Evolutionary conservation across 306 rosid species (phyloP), one percentile per base, ranked within the genome.

Genomic region (Astragalus glycyphyllos): DNA sequence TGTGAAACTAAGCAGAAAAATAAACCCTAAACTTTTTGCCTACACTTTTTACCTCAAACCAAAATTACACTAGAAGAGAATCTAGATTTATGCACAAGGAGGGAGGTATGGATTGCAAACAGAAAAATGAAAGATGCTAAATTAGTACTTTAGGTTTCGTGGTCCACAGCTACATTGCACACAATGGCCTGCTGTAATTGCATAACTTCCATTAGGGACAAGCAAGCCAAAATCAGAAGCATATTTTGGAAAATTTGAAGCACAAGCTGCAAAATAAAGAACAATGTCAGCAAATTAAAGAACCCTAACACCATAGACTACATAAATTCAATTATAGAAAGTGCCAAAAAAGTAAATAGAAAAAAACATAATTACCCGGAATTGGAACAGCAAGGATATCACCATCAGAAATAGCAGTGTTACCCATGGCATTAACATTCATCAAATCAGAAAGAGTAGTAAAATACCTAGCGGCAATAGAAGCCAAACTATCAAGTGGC

Each of bases 131-230:
- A 14, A 47, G 76, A 55, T 72, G 74, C 76, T 35, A n/a, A 38
- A 73, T 86, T 1, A 44, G 59, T 86, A 95, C 99, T 87, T 89
- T 53, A 84, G 86, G 75, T 84, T 84, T 70, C 85, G 87, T 0
- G 99, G 96, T 65, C 97, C 99, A 55, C 99, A 95, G 73, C 97
- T 95, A 85, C 99, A 95, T 73, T 91, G 97, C 65, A 95, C 87
- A 53, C 99, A 95, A 59, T 95, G 99, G 11, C 99, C 87, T 4
- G 96, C 99, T 16, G 99, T 82, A 54, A 95, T 86, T 61, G 96
- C 90, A 74, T 89, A 95, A 74, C 99, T 95, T 54, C 99, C 99
- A 53, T 91, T 95, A 2, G 99, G 96, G 41, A 95, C 99, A 37
- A 95, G 92, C 78, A 95, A 83, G 58, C 96, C 94, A 7, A 42